A percentile compares a stretch with the other conserved stretches of the same genome.
These are phyloP conservation scores for Gamsiella multidivaricata DNA, from an alignment of 192 early-diverging fungal species.

Conservation along the genomic window DNA sequence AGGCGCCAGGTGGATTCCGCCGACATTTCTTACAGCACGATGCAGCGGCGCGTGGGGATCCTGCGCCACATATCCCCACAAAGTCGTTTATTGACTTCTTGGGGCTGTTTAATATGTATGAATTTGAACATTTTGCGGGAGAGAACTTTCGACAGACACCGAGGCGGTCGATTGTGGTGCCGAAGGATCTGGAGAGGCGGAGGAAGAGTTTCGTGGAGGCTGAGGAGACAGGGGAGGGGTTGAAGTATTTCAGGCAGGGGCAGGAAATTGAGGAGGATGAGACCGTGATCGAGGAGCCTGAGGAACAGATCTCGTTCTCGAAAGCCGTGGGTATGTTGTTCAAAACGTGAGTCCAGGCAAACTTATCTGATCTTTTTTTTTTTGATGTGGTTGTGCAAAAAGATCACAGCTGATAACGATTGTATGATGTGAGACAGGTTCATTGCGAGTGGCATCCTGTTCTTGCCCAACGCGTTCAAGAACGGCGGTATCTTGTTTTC, in stretches of 20 bases:
- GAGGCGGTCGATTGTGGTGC: slow-evolving; percentile 28
- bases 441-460: slow-evolving; percentile 80
- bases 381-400: neutral
- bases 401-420: no score
- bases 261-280: slow-evolving; percentile 32
- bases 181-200: slow-evolving; percentile 36
- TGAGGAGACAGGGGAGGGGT: neutral
- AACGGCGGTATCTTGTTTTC: slow-evolving; percentile 79
- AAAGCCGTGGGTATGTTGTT: slow-evolving; percentile 63
- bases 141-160: slow-evolving; percentile 51
- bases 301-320: slow-evolving; percentile 44
- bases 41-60: slow-evolving; percentile 66
- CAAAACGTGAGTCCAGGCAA: slow-evolving; percentile 61
- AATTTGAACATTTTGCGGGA: slow-evolving; percentile 61
- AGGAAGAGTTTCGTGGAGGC: slow-evolving; percentile 12
- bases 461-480: slow-evolving; percentile 79
- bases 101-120: slow-evolving; percentile 42
- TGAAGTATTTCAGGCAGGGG: slow-evolving; percentile 14
- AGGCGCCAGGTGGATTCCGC: slow-evolving; percentile 84
- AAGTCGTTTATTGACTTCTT: slow-evolving; percentile 45
- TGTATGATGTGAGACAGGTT: no score
- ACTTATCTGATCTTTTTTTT: neutral
- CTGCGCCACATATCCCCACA: slow-evolving; percentile 56
- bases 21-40: slow-evolving; percentile 80
- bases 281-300: slow-evolving; percentile 25